These are phyloP conservation scores for Solanum hybrid DNA, from an alignment of 305 asterid genomes.

Conservation along the genomic window DNA sequence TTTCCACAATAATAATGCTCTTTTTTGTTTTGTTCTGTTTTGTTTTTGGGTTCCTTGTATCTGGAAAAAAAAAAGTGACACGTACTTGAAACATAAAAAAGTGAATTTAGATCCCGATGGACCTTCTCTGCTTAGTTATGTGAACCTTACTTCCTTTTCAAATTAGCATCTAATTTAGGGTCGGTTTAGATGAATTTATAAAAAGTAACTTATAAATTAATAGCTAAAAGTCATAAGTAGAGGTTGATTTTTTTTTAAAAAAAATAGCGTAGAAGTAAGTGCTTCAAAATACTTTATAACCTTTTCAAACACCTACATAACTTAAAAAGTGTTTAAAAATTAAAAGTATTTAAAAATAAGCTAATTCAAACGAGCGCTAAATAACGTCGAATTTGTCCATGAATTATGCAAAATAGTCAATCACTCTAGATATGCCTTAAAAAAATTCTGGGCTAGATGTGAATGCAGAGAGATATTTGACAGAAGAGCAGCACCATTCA, in stretches of 20 bases:
- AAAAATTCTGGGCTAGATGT: not conserved
- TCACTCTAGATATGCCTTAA: not conserved
- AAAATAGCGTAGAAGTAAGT: too few relatives aligned
- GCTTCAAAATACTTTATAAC: not conserved
- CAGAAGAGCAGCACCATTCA: not conserved
- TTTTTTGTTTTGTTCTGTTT: not conserved
- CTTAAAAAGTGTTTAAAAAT: too few relatives aligned
- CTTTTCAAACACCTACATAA: not conserved
- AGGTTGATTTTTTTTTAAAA: not conserved
- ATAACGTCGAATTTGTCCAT: not conserved
- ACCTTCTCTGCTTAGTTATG: not conserved
- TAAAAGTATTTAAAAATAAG: too few relatives aligned
- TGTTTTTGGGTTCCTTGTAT: not conserved
- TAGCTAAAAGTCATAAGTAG: not conserved
- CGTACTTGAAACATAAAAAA: not conserved
- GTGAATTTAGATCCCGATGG: not conserved
- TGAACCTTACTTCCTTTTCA: not conserved
- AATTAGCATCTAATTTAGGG: not conserved
- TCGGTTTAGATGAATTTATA: not conserved
- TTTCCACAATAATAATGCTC: not conserved
- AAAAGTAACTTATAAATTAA: too few relatives aligned
- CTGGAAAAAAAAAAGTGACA: not conserved
- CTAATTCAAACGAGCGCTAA: not conserved
- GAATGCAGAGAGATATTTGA: not conserved
- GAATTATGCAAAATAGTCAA: not conserved